Conservation (phyloP, 2,329 filamentous ascomycete species). For the Blastomyces emzantsi region DNA sequence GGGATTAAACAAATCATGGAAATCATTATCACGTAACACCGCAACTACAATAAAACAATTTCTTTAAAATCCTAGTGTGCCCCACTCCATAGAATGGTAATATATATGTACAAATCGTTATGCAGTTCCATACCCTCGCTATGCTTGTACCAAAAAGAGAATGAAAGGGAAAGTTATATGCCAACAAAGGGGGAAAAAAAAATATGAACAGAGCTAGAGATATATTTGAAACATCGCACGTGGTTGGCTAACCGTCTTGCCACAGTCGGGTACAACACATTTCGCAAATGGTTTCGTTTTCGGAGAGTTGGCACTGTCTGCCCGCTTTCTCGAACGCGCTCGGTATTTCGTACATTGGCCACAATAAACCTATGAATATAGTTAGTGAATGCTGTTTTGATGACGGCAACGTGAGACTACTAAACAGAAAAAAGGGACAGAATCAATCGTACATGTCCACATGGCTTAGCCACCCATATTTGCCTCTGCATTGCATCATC, state of each 20-base stretch:
- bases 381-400: neutral
- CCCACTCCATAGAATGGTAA: neutral
- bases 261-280: constrained; percentile 38
- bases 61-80: neutral
- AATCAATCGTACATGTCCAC: constrained; percentile 66
- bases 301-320: constrained; percentile 13
- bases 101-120: neutral
- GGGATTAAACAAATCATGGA: neutral
- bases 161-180: neutral
- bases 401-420: constrained; percentile 5
- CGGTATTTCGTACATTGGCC: constrained; percentile 39
- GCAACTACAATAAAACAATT: neutral
- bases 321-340: constrained; percentile 28
- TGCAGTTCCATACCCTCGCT: constrained; percentile 1
- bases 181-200: constrained; percentile 11
- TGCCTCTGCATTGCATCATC: constrained; percentile 61
- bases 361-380: constrained; percentile 37
- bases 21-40: neutral
- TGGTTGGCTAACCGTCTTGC: constrained; percentile 31
- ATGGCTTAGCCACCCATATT: constrained; percentile 85
- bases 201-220: constrained; percentile 26
- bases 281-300: constrained; percentile 35
- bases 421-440: constrained; percentile 15
- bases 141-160: neutral
- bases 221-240: constrained; percentile 41